Base-by-base conservation (phyloP, 1,284 basidiomycete genomes). In the Boletellus deceptivus region DNA sequence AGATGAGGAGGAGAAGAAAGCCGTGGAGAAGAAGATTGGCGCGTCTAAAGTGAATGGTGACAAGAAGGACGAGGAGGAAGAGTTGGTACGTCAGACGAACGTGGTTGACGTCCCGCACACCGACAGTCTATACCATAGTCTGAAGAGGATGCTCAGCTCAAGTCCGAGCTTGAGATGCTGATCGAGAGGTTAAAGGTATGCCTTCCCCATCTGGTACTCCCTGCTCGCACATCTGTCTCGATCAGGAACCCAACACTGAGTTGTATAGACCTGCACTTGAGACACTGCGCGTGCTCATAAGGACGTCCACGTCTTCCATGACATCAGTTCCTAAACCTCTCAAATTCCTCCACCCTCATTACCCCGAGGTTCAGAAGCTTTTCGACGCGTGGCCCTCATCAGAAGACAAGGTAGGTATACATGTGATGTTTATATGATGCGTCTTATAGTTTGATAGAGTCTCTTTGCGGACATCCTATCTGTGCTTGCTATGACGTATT, bases 401-500 rank as follows among this genome's bases (percentile, higher is more conserved):
- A 39, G 85, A 89, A 60, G 81, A 93, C 75, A 91, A 91, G 79
- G 93, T 87, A 54, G 55, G 72, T 59, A 17, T 43, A 41, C 48
- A 48, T 24, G 29, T 17, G 17, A 9, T n/a, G 18, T 13, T 27
- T 14, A 17, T 46, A 7, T 7, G 17, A 6, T 29, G 11, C 41
- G 42, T 41, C 55, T 62, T 48, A 57, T 42, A 48, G 18, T 47
- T 29, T 41, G 50, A 3, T 60, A 96, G 89, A 87, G 90, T 58
- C 82, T 98, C 31, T 95, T 99, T 63, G 94, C 95, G n/a, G 96
- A 98, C 60, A 98, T 99, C 55, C 82, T 99, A 29, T 98, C 96
- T 24, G 97, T 99, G 4, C 86, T 99, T 44, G 97, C 96, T n/a
- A 99, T 99, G 97, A 99, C 97, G 17, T 99, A 99, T 70, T 98